Conservation (phyloP, 352 stramenopile species). For the Globisporangium emineosum region DNA sequence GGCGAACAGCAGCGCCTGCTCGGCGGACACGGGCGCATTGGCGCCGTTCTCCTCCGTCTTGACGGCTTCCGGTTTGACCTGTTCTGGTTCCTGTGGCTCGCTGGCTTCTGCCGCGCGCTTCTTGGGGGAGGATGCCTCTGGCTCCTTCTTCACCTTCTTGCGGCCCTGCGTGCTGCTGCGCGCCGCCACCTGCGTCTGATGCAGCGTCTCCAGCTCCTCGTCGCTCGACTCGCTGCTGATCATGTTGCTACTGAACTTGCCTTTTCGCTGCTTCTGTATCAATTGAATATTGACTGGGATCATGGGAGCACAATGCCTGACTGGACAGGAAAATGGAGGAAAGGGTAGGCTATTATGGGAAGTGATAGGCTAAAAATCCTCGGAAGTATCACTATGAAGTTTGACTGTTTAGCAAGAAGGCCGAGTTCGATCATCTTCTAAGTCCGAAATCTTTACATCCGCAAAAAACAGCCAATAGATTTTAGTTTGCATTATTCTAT, state of each 20-base stretch:
- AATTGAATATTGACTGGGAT: not conserved
- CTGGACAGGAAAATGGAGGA: too few species aligned
- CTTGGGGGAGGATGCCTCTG: slow-evolving; percentile 11
- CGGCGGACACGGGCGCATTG: not conserved
- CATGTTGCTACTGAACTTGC: slow-evolving; percentile 33
- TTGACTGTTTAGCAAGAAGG: too few species aligned
- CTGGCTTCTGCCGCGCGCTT: not conserved
- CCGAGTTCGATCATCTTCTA: too few species aligned
- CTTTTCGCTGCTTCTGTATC: not conserved
- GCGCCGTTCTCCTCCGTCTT: not conserved
- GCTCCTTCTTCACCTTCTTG: slow-evolving; percentile 32
- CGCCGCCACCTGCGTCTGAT: slow-evolving; percentile 34
- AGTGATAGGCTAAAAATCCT: too few species aligned
- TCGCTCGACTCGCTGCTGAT: slow-evolving; percentile 90
- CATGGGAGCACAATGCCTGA: too few species aligned
- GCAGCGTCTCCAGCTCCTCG: slow-evolving; percentile 77
- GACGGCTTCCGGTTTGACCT: slow-evolving; percentile 17
- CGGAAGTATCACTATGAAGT: too few species aligned
- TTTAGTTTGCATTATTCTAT: too few species aligned
- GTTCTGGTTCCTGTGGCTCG: slow-evolving; percentile 13
- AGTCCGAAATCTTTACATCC: too few species aligned
- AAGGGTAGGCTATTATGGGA: too few species aligned
- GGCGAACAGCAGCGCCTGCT: slow-evolving; percentile 13
- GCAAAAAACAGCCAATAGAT: too few species aligned
- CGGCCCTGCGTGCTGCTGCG: slow-evolving; percentile 28